Evolutionary conservation across 805 yeast species (phyloP), one percentile per base, ranked within the genome.

Genomic region (Candida parachauliodes): DNA sequence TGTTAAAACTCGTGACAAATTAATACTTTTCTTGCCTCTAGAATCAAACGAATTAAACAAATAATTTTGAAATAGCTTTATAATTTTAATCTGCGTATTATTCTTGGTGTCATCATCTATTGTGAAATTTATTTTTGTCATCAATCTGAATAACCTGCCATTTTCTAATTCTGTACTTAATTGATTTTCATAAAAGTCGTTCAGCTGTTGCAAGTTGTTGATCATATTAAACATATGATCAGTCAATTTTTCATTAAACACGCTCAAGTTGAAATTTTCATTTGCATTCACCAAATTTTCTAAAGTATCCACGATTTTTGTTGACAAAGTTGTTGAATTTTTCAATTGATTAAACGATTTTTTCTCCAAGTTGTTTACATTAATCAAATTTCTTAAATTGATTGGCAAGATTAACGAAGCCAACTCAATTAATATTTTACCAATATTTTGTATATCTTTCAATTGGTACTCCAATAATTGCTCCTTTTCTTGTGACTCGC

Each of bases 81-180:
- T 51, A 28, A 65, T 50, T 37, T 84, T 86, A 19, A 32, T 23
- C 16, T 32, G 35, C 5, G 25, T n/a, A 41, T 82, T 66, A 43
- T 77, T 83, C 9, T 30, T 24, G 2, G 24, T 40, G 28, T 65
- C 68, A 47, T 83, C 91, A 44, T 84, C 89, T 41, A 81, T 68
- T 19, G 88, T 77, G 47, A 82, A 83, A 53, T 85, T 87, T 28
- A 93, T 64, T 65, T 93, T 93, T 41, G 88, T 69, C 53, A 91
- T 65, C 28, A 93, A 68, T 42, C 98, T 71, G 48, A 91, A 88
- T 21, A 93, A 62, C 42, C 98, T 70, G 3, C 85, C 93, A 58
- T 93, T 93, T 57, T 93, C 98, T 18, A 89, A 62, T 57, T 91
- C 98, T 38, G 74, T 71, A 11, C 77, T 57, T 27, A 93, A 61